phyloP scores from a whole-genome alignment of 2,329 filamentous ascomycete species.

The Fusarium irregulare region DNA sequence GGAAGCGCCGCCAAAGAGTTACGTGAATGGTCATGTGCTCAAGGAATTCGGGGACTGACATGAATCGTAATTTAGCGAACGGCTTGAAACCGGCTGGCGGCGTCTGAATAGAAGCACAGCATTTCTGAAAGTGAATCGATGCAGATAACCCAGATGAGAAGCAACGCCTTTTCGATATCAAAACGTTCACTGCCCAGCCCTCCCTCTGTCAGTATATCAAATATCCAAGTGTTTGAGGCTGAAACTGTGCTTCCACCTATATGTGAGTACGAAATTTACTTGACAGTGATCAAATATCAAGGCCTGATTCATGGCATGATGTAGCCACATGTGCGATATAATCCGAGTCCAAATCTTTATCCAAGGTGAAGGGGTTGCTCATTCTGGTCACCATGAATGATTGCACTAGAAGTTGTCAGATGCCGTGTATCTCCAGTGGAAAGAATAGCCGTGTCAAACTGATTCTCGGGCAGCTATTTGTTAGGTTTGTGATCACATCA shows the following conservation, averaged over 20 bases:
- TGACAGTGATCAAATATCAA: not conserved
- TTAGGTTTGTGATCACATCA: not conserved
- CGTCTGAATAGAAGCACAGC: conserved; percentile 7
- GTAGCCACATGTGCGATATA: not conserved
- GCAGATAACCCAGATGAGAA: not conserved
- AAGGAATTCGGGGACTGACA: conserved; percentile 11
- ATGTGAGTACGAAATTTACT: not conserved
- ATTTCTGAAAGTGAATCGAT: not conserved
- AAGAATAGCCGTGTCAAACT: not conserved
- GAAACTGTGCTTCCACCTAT: conserved; percentile 21
- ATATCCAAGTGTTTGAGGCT: conserved; percentile 6
- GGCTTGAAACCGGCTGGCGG: not conserved
- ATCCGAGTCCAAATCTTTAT: not conserved
- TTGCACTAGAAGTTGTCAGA: not conserved
- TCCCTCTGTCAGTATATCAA: not conserved
- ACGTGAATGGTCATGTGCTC: conserved; percentile 10
- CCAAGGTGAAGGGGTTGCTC: not conserved
- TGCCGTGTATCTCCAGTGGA: not conserved
- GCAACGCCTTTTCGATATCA: not conserved
- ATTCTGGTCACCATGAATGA: not conserved
- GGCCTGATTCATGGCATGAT: not conserved
- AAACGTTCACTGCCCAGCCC: not conserved
- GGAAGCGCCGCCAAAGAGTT: not conserved
- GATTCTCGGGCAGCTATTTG: not conserved
- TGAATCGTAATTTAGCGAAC: conserved; percentile 16